phyloP scores from a whole-genome alignment of 73 alveolate species.

The Paramecium tetraurelia region DNA sequence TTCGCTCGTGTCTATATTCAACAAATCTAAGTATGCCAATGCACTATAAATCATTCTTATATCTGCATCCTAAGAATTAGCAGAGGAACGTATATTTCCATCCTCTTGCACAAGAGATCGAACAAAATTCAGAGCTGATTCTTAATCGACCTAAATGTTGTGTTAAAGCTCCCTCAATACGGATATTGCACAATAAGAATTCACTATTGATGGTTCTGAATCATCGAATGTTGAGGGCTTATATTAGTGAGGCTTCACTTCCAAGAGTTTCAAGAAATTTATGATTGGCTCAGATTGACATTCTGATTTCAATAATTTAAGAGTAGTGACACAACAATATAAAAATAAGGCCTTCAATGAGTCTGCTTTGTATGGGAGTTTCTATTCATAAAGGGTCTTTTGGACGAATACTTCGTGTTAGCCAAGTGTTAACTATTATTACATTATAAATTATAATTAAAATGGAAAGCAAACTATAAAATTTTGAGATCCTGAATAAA shows the following conservation, averaged over 20 bases:
- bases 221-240: background rate
- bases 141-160: background rate
- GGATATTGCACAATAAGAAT: background rate
- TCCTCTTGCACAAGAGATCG: background rate
- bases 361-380: background rate
- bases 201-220: background rate
- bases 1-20: background rate
- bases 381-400: background rate
- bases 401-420: background rate
- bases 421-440: background rate
- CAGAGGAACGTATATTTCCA: background rate
- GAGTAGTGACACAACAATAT: background rate
- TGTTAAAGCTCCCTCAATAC: background rate
- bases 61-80: background rate
- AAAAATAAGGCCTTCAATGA: background rate
- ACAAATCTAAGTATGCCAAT: background rate
- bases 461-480: slow-evolving; percentile 37
- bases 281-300: background rate
- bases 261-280: background rate
- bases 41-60: slow-evolving; percentile 43
- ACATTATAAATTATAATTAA: background rate
- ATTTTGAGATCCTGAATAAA: slow-evolving; percentile 14
- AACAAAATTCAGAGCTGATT: background rate
- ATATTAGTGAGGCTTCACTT: background rate
- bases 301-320: background rate